Conservation (phyloP, 1,284 basidiomycete genomes). For the Apiotrichum gamsii region DNA sequence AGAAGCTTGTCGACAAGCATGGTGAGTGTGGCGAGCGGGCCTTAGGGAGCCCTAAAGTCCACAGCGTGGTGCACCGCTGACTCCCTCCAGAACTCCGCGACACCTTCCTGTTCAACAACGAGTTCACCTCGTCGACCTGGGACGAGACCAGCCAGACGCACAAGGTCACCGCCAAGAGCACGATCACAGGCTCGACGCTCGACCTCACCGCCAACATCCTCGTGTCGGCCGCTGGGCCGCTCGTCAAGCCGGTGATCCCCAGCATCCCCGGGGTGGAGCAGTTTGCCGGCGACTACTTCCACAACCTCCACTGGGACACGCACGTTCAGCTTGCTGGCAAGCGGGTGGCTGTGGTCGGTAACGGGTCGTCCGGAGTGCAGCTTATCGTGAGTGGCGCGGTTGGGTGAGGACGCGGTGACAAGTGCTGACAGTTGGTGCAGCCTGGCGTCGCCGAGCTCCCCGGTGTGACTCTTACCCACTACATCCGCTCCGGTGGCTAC, state of each 20-base stretch:
- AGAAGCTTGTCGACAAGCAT: conserved; percentile 16
- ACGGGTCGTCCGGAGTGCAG: conserved; percentile 8
- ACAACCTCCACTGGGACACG: conserved; percentile 39
- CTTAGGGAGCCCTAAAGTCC: too few species aligned
- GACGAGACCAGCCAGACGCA: conserved; percentile 13
- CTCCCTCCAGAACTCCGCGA: conserved; percentile 9
- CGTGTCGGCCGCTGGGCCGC: conserved; percentile 27
- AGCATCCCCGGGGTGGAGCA: conserved; percentile 30
- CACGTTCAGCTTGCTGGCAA: conserved; percentile 7
- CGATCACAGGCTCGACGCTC: background rate
- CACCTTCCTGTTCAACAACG: conserved; percentile 17
- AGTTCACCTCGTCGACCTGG: conserved; percentile 23
- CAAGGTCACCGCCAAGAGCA: conserved; percentile 11
- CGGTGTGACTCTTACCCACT: conserved; percentile 6
- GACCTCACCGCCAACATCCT: conserved; percentile 20
- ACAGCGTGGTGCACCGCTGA: too few species aligned
- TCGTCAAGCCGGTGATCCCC: conserved; percentile 32
- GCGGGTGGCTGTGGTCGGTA: conserved; percentile 6
- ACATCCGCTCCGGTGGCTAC: conserved; percentile 12
- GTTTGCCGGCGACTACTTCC: conserved; percentile 39
- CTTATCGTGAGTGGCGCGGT: conserved; percentile 3
- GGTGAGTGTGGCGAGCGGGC: too few species aligned
- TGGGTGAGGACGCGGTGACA: background rate
- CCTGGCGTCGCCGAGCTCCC: conserved; percentile 7
- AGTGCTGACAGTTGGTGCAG: conserved; percentile 4